Base-by-base conservation (phyloP, 2,329 filamentous ascomycete genomes). In the Talaromyces marneffei region DNA sequence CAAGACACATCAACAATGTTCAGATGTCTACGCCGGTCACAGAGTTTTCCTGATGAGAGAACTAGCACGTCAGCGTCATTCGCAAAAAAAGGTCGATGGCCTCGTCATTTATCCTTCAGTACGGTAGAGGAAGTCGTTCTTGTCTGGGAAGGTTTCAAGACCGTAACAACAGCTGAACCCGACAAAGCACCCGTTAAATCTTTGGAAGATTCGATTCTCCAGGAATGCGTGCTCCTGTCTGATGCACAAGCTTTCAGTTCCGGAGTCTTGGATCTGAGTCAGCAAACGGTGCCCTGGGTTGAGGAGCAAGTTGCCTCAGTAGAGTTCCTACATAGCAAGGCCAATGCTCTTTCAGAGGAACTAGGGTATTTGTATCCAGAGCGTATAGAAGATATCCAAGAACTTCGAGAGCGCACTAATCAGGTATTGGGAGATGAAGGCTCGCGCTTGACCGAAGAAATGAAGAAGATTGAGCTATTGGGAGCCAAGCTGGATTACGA, bases 401-500 rank as follows among this genome's bases (percentile, higher is more conserved):
- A 81, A 16, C 80, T 92, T 16, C 85, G 87, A 64, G 82, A 88
- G 61, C 82, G 83, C 62, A 87, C 87, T 1, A 84, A 87, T 35
- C 87, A 90, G 62, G 77, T 91, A 16, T 76, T 96, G 9, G 81
- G 82, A 0, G 85, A 87, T 53, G 89, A 95, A 74, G 84, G 87
- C 42, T 81, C 82, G 23, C 81, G 83, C 57, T 78, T 96, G 39
- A 84, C 83, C 3, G 90, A 94, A 70, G 83, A 83, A 16, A 80
- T 92, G 63, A 88, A 88, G 72, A 90, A 94, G 65, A 81, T 97
- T 14, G 92, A 96, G 72, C 84, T 88, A 23, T 79, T 95, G 40
- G 86, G 88, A 2, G 91, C 91, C 20, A 92, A 92, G 74, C 80
- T 97, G 60, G 92, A 97, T 69, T 97, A 97, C 74, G 93, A 97